These are phyloP conservation scores for Vitis cinerea DNA, from an alignment of 164 flowering plant species.

Conservation along the genomic window DNA sequence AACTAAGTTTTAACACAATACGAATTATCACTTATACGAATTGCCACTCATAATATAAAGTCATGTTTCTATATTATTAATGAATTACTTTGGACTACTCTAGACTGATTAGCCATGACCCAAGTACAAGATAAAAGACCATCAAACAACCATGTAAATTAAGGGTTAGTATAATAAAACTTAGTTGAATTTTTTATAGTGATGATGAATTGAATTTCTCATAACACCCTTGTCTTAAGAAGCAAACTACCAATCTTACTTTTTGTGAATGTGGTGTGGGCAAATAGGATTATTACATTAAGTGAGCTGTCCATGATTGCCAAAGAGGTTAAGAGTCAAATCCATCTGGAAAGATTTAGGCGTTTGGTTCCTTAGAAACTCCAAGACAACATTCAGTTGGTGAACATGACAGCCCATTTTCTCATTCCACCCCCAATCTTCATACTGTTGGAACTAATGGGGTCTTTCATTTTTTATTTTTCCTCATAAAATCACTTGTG, in stretches of 20 bases:
- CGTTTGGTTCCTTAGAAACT: constrained; percentile 9
- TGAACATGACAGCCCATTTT: neutral
- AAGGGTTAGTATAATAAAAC: no score
- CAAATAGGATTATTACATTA: neutral
- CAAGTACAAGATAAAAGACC: no score
- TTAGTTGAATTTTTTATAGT: no score
- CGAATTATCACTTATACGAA: no score
- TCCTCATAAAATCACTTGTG: neutral
- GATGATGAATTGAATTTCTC: no score
- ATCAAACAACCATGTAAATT: no score
- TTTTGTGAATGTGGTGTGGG: neutral
- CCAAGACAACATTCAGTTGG: neutral
- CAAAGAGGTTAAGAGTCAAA: constrained; percentile 5
- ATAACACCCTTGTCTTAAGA: no score
- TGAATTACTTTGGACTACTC: no score
- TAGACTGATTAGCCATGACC: no score
- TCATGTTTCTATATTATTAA: no score
- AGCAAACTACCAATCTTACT: neutral
- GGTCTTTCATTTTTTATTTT: neutral
- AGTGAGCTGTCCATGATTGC: constrained; percentile 4
- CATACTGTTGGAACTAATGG: neutral
- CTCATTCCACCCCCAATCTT: neutral
- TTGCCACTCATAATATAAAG: no score
- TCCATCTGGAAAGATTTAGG: constrained; percentile 8
- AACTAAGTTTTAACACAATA: no score